Conservation (phyloP, 1,284 basidiomycete genomes). For the Tilletia caries region DNA sequence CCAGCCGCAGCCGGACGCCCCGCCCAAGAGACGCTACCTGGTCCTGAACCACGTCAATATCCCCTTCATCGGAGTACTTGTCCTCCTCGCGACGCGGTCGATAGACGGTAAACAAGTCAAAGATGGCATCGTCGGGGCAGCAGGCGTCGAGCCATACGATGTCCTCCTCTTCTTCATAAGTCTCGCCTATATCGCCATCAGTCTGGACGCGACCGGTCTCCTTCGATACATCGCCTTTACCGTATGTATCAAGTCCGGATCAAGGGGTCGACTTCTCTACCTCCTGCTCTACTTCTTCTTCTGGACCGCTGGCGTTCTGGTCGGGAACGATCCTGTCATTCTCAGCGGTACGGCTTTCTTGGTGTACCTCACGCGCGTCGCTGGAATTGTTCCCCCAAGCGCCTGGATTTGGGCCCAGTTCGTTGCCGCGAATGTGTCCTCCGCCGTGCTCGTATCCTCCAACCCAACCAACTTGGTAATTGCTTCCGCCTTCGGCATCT, state of each 20-base stretch:
- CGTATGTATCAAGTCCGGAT: conserved; percentile 60
- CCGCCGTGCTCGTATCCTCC: conserved; percentile 54
- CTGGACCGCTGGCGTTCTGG: conserved; percentile 70
- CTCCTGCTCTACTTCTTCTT: conserved; percentile 76
- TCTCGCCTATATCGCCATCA: conserved; percentile 89
- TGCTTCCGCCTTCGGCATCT: conserved; percentile 46
- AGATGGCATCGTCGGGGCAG: conserved; percentile 66
- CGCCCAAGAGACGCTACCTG: conserved; percentile 12
- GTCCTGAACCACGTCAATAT: conserved; percentile 38
- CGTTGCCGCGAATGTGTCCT: conserved; percentile 71
- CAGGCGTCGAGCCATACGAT: conserved; percentile 82
- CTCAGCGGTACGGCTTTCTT: conserved; percentile 73
- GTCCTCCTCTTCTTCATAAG: conserved; percentile 89
- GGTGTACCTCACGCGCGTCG: conserved; percentile 75
- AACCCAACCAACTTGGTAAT: conserved; percentile 57
- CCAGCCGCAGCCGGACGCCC: neutral
- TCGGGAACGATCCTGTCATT: conserved; percentile 69
- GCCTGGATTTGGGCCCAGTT: conserved; percentile 71
- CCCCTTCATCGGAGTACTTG: conserved; percentile 72
- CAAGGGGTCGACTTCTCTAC: conserved; percentile 63
- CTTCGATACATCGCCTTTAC: conserved; percentile 81
- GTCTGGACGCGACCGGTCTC: conserved; percentile 83
- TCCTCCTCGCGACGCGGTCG: conserved; percentile 72
- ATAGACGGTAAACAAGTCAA: conserved; percentile 62
- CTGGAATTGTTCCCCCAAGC: conserved; percentile 62